phyloP scores from a whole-genome alignment of 2,329 filamentous ascomycete species.

The Alternaria dauci region DNA sequence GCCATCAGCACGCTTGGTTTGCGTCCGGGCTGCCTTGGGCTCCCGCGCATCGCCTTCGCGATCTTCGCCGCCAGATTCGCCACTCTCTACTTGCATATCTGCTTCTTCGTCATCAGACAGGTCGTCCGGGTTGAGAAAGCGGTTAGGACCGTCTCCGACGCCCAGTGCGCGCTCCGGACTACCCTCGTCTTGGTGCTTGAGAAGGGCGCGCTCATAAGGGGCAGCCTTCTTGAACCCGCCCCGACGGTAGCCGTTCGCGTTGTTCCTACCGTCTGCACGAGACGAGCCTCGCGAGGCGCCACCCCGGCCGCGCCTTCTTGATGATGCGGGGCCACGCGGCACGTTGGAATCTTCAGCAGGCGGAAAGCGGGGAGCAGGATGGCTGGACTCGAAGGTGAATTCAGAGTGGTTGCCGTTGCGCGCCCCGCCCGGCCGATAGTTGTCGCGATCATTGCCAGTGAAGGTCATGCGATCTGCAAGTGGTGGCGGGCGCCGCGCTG shows the following conservation, averaged over 20 bases:
- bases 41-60: slow-evolving; percentile 21
- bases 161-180: slow-evolving; percentile 57
- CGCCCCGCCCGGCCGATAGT: slow-evolving; percentile 35
- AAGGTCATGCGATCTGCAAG: slow-evolving; percentile 45
- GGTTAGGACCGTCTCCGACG: slow-evolving; percentile 52
- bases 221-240: slow-evolving; percentile 39
- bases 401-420: slow-evolving; percentile 31
- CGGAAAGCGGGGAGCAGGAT: slow-evolving; percentile 42
- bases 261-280: slow-evolving; percentile 27
- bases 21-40: slow-evolving; percentile 35
- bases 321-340: slow-evolving; percentile 21
- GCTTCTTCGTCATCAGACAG: slow-evolving; percentile 50
- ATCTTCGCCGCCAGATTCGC: slow-evolving; percentile 31
- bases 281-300: slow-evolving; percentile 26
- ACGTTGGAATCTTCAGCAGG: slow-evolving; percentile 34
- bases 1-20: slow-evolving; percentile 36
- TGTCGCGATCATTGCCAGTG: slow-evolving; percentile 35
- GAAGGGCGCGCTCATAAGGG: slow-evolving; percentile 56
- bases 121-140: slow-evolving; percentile 53
- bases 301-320: slow-evolving; percentile 30
- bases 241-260: slow-evolving; percentile 25
- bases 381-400: slow-evolving; percentile 47
- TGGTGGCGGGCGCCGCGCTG: slow-evolving; percentile 29
- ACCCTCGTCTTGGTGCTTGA: slow-evolving; percentile 52
- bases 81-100: slow-evolving; percentile 44